phyloP scores from a whole-genome alignment of 495 filamentous ascomycete species.

The Penicillium antarcticum region DNA sequence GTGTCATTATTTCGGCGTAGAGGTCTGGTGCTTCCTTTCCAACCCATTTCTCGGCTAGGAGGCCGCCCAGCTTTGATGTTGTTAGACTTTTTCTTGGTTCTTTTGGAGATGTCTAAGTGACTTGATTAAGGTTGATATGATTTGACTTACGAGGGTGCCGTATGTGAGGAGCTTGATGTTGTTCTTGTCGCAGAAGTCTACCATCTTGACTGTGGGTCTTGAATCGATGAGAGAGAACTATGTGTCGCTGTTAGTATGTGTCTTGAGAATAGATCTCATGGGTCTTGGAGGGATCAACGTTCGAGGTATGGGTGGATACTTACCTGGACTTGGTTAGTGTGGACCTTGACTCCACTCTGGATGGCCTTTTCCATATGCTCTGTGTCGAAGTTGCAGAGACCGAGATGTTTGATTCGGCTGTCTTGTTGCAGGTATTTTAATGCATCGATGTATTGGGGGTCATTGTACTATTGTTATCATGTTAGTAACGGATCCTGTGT shows the following conservation, averaged over 20 bases:
- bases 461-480: constrained; percentile 28
- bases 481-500: background rate
- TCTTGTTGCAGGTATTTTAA: constrained; percentile 29
- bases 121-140: constrained; percentile 11
- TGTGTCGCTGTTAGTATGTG: background rate
- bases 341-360: constrained; percentile 25
- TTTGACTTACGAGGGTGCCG: constrained; percentile 27
- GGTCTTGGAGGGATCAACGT: too few species aligned
- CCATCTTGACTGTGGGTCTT: constrained; percentile 32
- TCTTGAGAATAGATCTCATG: background rate
- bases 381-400: constrained; percentile 44
- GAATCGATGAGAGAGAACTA: constrained; percentile 43
- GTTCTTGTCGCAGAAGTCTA: constrained; percentile 30
- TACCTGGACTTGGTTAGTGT: constrained; percentile 45
- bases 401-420: constrained; percentile 27
- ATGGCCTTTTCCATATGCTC: constrained; percentile 31
- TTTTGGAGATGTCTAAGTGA: too few species aligned
- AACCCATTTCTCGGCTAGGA: constrained; percentile 39
- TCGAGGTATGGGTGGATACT: background rate
- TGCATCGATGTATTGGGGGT: constrained; percentile 35
- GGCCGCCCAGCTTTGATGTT: constrained; percentile 33
- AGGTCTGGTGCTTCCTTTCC: constrained; percentile 29
- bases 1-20: constrained; percentile 35
- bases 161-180: constrained; percentile 43
- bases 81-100: too few species aligned